A percentile compares a stretch with the other conserved stretches of the same genome.
These are phyloP conservation scores for Fusarium nygamai DNA, from an alignment of 2,329 filamentous ascomycete genomes.

Conservation along the genomic window DNA sequence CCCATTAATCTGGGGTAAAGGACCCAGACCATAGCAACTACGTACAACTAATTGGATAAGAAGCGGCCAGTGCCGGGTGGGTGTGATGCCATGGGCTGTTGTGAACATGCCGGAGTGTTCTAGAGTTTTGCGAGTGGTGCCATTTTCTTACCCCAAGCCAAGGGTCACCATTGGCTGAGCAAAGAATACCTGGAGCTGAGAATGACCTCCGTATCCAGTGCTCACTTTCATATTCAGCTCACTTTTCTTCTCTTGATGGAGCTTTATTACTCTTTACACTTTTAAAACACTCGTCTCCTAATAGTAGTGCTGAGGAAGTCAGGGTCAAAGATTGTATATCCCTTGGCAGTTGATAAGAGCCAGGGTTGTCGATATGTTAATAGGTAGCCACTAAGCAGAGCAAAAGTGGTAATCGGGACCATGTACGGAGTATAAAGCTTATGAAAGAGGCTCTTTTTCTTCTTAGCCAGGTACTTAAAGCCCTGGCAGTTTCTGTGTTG, in stretches of 20 bases:
- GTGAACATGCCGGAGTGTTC: slow-evolving; percentile 23
- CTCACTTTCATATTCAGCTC: not conserved
- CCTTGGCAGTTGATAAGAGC: not conserved
- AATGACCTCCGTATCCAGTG: not conserved
- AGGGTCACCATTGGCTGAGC: not conserved
- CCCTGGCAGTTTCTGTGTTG: not conserved
- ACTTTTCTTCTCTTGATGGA: not conserved
- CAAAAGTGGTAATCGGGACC: not conserved
- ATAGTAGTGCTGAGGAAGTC: not conserved
- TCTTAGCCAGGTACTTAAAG: too few relatives aligned
- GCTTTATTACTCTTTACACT: not conserved
- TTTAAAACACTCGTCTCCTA: not conserved
- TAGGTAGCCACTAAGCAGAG: not conserved
- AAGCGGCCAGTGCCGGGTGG: slow-evolving; percentile 19
- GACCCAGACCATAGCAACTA: not conserved
- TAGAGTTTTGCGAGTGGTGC: slow-evolving; percentile 39
- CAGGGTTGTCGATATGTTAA: not conserved
- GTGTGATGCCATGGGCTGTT: slow-evolving; percentile 38
- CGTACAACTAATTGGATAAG: not conserved
- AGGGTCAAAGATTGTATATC: not conserved
- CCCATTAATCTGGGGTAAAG: slow-evolving; percentile 38
- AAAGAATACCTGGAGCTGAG: slow-evolving; percentile 1
- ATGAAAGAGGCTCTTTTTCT: not conserved
- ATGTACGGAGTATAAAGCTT: not conserved
- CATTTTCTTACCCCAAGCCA: slow-evolving; percentile 14